Evolutionary conservation across 1,284 basidiomycete species (phyloP), one percentile per base, ranked within the genome.

Genomic region (Trichosporon sp.): DNA sequence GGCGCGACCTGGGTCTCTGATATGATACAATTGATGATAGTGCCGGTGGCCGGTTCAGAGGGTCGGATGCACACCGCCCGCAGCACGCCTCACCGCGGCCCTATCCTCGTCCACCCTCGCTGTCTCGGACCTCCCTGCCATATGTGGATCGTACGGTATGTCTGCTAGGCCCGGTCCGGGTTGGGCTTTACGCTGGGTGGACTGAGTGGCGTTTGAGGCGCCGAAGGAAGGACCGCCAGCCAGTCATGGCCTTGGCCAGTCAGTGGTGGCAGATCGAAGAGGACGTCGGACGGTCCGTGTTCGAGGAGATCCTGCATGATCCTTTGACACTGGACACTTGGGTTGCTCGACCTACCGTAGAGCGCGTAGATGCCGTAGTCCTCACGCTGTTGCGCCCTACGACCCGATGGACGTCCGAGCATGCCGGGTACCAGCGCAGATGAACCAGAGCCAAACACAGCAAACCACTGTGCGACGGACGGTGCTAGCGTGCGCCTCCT

Each of bases 21-120:
- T 35, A 63, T 35, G 59, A 63, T 35, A 63, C 59, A 63, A 63
- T 63, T 35, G 59, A 63, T 64, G 68, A 68, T 19, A 35, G 43
- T 32, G 14, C 37, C 6, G 14, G 59, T 4, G 31, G 59, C 32
- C 59, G 16, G 7, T 4, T 32, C 6, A 1, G 14, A 16, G 31
- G 32, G 51, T 54, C 4, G 7, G 19, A 8, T 7, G 19, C 5
- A 54, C 19, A 10, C 19, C 51, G 51, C 19, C 51, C 26, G 26
- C 26, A 26, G 51, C 21, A 11, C 2, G 8, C 19, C 6, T 10
- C 35, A 10, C 35, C 6, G 6, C 51, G 51, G 19, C 51, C 21
- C 43, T 19, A 54, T 12, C 6, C 51, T 21, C 3, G 51, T 54
- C 21, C 51, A 54, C 51, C 51, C 51, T 54, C 51, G 19, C 19